phyloP scores from a whole-genome alignment of 805 yeast species.

The Yamadazyma tumulicola region DNA sequence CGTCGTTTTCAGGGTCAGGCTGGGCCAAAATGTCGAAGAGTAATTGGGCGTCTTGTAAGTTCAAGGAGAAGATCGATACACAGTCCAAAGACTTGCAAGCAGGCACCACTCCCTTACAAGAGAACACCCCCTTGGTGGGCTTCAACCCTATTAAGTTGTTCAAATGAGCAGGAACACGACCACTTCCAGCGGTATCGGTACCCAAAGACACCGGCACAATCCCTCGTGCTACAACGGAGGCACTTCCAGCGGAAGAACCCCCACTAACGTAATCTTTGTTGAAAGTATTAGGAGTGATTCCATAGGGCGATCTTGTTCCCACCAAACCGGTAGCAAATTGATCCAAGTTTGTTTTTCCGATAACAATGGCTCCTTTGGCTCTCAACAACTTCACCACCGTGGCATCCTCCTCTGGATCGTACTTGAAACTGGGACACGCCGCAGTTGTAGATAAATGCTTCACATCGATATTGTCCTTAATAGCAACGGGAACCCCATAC shows the following conservation, averaged over 20 bases:
- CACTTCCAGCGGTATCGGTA: conserved; percentile 98
- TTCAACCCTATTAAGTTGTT: conserved; percentile 90
- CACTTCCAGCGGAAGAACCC: conserved; percentile 96
- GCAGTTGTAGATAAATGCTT: conserved; percentile 83
- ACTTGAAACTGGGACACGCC: conserved; percentile 85
- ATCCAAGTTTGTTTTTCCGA: conserved; percentile 93
- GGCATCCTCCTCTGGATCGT: conserved; percentile 68
- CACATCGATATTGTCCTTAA: conserved; percentile 93
- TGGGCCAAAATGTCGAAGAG: conserved; percentile 69
- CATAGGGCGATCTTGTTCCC: conserved; percentile 94
- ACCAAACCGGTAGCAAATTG: conserved; percentile 98
- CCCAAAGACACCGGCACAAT: conserved; percentile 86
- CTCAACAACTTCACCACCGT: conserved; percentile 70
- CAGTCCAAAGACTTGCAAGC: conserved; percentile 95
- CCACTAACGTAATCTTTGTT: conserved; percentile 79
- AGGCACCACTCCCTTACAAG: conserved; percentile 91
- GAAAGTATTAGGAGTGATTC: conserved; percentile 80
- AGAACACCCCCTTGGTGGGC: conserved; percentile 86
- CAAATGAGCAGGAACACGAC: conserved; percentile 94
- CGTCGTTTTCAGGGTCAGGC: conserved; percentile 66
- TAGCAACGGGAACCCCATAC: conserved; percentile 93
- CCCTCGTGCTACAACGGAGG: conserved; percentile 86
- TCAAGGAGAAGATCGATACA: conserved; percentile 79
- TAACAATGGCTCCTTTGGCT: conserved; percentile 86
- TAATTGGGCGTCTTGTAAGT: conserved; percentile 77